Percentiles rank a stretch among this genome's conserved stretches.
These are phyloP conservation scores for Neonectria ditissima DNA, from an alignment of 2,329 filamentous ascomycete species.

Conservation along the genomic window DNA sequence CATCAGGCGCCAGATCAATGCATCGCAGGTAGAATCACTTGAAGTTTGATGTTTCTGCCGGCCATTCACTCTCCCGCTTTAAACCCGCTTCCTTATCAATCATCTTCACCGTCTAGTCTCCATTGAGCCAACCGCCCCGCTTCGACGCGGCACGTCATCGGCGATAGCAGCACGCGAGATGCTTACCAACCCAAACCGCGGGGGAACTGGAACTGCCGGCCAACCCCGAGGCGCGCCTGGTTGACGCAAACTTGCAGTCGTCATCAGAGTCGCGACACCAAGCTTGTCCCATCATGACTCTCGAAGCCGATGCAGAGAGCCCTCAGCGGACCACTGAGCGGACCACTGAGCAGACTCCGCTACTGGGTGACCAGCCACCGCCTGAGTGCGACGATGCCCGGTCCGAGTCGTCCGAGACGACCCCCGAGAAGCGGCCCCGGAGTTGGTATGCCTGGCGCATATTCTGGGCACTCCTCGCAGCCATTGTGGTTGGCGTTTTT, in stretches of 20 bases:
- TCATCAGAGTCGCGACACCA: neutral
- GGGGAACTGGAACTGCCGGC: neutral
- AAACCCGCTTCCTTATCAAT: neutral
- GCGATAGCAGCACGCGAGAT: neutral
- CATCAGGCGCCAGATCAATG: too few species aligned
- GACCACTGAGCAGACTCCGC: neutral
- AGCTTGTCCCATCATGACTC: neutral
- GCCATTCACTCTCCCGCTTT: too few species aligned
- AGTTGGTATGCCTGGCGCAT: slow-evolving; percentile 47
- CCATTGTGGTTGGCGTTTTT: slow-evolving; percentile 52
- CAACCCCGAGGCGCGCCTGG: neutral
- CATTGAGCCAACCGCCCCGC: neutral
- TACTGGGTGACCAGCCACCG: neutral
- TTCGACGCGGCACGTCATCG: neutral
- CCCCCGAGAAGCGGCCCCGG: slow-evolving; percentile 9
- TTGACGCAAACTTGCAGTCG: neutral
- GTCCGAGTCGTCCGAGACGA: neutral
- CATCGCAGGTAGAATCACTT: too few species aligned
- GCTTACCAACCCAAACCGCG: neutral
- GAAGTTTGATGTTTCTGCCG: too few species aligned
- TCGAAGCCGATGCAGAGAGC: neutral
- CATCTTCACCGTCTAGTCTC: neutral
- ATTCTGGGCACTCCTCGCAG: slow-evolving; percentile 51
- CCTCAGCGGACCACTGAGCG: neutral
- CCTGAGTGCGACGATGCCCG: neutral